Evolutionary conservation across 192 early-diverging fungal species (phyloP).

Genomic region (Dissophora globulifera): DNA sequence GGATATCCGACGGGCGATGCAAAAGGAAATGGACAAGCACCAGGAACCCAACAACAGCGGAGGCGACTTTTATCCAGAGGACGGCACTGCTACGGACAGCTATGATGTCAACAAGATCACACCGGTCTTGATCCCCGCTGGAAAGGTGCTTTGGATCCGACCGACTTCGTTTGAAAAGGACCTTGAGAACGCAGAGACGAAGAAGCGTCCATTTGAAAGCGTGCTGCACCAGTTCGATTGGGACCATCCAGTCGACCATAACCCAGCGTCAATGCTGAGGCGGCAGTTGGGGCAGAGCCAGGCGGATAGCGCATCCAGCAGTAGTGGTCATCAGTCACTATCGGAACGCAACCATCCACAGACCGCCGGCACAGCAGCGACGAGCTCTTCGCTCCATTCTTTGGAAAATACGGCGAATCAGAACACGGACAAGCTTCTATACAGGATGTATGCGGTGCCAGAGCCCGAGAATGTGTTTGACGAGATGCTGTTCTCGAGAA

Average conservation of each 20-base stretch:
- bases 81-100: neutral
- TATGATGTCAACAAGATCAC: slow-evolving; percentile 23
- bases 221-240: slow-evolving; percentile 50
- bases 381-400: slow-evolving; percentile 30
- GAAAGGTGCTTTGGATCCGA: slow-evolving; percentile 60
- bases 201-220: slow-evolving; percentile 23
- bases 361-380: neutral
- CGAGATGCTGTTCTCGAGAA: slow-evolving; percentile 49
- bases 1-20: slow-evolving; percentile 49
- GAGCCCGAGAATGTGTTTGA: slow-evolving; percentile 47
- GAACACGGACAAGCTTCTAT: slow-evolving; percentile 45
- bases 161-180: slow-evolving; percentile 47
- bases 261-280: slow-evolving; percentile 16
- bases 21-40: slow-evolving; percentile 24
- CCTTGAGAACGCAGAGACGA: slow-evolving; percentile 41
- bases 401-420: too few species aligned
- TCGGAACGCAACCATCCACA: too few species aligned
- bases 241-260: slow-evolving; percentile 29
- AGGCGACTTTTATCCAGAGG: slow-evolving; percentile 17
- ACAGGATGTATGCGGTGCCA: slow-evolving; percentile 40
- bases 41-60: slow-evolving; percentile 15
- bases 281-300: too few species aligned
- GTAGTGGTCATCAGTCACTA: too few species aligned
- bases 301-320: too few species aligned
- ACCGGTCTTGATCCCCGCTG: slow-evolving; percentile 53